phyloP scores from a whole-genome alignment of 192 early-diverging fungal genomes.

The Backusella sp. region DNA sequence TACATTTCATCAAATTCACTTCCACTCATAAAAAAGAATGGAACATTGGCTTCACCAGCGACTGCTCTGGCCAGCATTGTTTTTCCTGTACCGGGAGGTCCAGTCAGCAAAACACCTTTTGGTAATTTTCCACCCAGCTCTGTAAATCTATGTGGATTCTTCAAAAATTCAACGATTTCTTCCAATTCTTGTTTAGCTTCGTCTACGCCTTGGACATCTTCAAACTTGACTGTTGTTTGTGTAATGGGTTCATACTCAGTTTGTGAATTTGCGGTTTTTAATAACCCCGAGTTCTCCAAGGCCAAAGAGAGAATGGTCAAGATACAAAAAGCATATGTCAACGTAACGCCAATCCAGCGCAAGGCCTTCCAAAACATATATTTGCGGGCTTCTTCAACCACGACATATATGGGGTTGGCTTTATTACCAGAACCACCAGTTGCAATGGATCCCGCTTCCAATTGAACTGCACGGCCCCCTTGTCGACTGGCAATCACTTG shows the following conservation, averaged over 20 bases:
- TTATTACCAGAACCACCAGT: constrained; percentile 46
- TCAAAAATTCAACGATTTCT: constrained; percentile 95
- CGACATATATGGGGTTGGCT: constrained; percentile 60
- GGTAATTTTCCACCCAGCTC: constrained; percentile 94
- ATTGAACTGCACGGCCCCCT: constrained; percentile 24
- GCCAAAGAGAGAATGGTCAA: constrained; percentile 66
- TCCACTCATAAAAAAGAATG: constrained; percentile 99
- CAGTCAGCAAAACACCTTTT: constrained; percentile 86
- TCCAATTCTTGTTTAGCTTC: constrained; percentile 98
- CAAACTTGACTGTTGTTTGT: constrained; percentile 74
- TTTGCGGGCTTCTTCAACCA: constrained; percentile 58
- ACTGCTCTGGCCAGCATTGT: constrained; percentile 96
- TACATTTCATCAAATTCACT: constrained; percentile 99
- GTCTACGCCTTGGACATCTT: constrained; percentile 96
- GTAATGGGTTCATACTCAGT: constrained; percentile 59
- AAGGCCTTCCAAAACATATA: constrained; percentile 59
- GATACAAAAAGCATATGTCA: constrained; percentile 70
- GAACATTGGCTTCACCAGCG: constrained; percentile 96
- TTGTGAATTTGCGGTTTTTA: constrained; percentile 59
- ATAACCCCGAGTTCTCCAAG: constrained; percentile 67
- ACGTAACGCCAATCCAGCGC: constrained; percentile 59
- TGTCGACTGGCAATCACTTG: constrained; percentile 31
- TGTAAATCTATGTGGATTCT: constrained; percentile 87
- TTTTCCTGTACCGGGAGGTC: constrained; percentile 97
- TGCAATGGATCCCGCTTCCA: constrained; percentile 32